Base-by-base conservation (phyloP, 2,329 filamentous ascomycete species). In the Penicillium hordei region DNA sequence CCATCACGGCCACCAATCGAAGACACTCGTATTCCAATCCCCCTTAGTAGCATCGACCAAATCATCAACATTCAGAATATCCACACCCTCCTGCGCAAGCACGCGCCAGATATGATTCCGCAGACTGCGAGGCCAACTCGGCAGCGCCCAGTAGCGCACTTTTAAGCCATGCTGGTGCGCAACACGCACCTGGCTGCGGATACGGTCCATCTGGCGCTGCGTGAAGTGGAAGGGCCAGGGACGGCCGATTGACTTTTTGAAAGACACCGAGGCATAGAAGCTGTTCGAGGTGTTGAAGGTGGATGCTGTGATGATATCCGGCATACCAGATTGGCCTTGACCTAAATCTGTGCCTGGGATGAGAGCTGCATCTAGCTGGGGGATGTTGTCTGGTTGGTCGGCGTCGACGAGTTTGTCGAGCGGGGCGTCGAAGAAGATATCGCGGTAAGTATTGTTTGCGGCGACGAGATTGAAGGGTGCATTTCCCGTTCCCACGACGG, bases 51-150 rank as follows among this genome's bases (percentile, higher is more conserved):
- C 83, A 2, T 71, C 78, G 46, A 68, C 68, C 59, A 86, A 64
- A 67, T 86, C 83, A 74, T 86, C 83, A 1, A 82, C 83, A 65
- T 85, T 86, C 51, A 86, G 64, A 42, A 83, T 76, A 66, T 84
- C 83, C 12, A 80, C 82, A 0, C 83, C 82, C 67, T 85, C 82
- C 31, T 76, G 71, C 12, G 81, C 76, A 19, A 86, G 67, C 21
- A 82, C 72, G 8, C 76, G 74, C 84, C 83, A 86, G 17, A 86
- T 69, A 50, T 79, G 76, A 64, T 85, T 83, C 44, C 83, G 70
- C 67, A 84, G 61, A 40, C 76, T 76, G 5, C 79, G 70, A 1
- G 84, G 84, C 83, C 83, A 86, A 52, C 68, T 72, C 0, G 83
- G 83, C 12, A 82, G 76, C 25, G 76, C 75, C 83, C 83, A 86